Evolutionary conservation across 345 rosid species (phyloP), one percentile per base, ranked within the genome.

Genomic region (Arabis alpina): DNA sequence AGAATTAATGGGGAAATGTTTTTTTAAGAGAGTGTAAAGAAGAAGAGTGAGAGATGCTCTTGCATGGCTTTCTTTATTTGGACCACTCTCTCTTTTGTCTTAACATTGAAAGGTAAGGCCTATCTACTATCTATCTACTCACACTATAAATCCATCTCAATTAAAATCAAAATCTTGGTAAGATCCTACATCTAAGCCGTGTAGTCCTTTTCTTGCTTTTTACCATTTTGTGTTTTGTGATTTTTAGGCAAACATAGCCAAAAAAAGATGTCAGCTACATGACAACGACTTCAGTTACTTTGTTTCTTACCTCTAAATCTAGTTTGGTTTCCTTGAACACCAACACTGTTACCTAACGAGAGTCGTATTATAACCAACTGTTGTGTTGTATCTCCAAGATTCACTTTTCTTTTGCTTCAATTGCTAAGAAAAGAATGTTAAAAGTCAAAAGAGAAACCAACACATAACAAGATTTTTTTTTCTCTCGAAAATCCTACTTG

Each of bases 31-130:
- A 47, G 67, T 41, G 68, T 59, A 74, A 19, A 19, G 23, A 19
- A 19, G 23, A 67, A 67, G 48, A 44, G 56, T 51, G 57, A 61
- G 50, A n/a, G 67, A 65, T 49, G 54, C 41, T 42, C 52, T 55
- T 74, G 78, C 78, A 68, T 74, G 78, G 53, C 77, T 54, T 42
- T 68, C 23, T 37, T 53, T 68, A 3, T 6, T 61, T 54, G 78
- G 74, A 75, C 78, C 78, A 75, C 77, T 2, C 66, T 2, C 66
- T 61, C 47, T 61, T 65, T 68, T 61, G 64, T 54, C 57, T 63
- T 75, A 75, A 75, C 78, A 61, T 68, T 75, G 74, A 75, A 28
- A 75, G 73, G 74, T 54, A 64, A 47, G 59, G 78, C 64, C 45
- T 54, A 68, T 61, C 78, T 75, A 75, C 68, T 37, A 37, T 67